phyloP scores from a whole-genome alignment of 2,329 filamentous ascomycete species.

The Pseudogymnoascus sp. region DNA sequence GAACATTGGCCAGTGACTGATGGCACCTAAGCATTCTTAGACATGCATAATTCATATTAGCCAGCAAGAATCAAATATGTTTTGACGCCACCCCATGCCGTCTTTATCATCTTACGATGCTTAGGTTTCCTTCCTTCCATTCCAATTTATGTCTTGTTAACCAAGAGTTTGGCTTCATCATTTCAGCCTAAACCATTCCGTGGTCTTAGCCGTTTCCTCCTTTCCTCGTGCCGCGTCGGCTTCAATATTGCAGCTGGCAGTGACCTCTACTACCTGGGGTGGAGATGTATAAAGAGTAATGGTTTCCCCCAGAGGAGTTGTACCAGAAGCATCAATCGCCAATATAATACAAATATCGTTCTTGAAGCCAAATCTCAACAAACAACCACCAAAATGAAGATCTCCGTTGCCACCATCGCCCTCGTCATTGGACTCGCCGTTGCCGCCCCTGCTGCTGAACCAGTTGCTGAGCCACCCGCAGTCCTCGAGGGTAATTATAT shows the following conservation, averaged over 20 bases:
- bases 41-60: background rate
- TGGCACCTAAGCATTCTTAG: background rate
- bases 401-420: background rate
- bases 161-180: background rate
- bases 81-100: background rate
- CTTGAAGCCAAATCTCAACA: background rate
- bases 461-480: background rate
- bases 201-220: background rate
- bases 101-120: background rate
- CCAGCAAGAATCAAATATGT: background rate
- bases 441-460: background rate
- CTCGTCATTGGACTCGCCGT: background rate
- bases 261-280: no score
- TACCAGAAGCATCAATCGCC: background rate
- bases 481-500: background rate
- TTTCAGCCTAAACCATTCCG: background rate
- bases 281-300: background rate
- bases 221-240: background rate
- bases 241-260: background rate
- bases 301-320: background rate
- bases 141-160: background rate
- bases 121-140: background rate
- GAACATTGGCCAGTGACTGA: background rate
- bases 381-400: background rate
- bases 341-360: background rate